phyloP scores from a whole-genome alignment of 129 eudicot genomes.

The Flaveria robusta region DNA sequence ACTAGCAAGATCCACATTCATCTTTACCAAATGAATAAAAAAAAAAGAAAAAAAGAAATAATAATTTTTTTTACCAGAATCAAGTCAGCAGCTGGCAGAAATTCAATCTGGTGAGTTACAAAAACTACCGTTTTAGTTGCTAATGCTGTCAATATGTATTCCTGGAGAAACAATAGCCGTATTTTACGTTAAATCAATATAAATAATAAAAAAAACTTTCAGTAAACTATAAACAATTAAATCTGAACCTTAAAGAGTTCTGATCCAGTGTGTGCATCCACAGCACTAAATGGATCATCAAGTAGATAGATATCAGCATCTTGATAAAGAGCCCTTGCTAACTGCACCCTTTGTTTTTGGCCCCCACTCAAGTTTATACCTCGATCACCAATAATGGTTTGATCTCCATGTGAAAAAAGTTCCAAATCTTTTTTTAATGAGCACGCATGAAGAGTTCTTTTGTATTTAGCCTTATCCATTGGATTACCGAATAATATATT shows the following conservation, averaged over 20 bases:
- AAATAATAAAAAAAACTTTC: background rate
- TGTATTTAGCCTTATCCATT: slow-evolving; percentile 84
- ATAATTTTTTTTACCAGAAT: slow-evolving; percentile 61
- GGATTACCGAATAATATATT: slow-evolving; percentile 89
- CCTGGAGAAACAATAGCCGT: slow-evolving; percentile 47
- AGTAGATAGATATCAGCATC: slow-evolving; percentile 96
- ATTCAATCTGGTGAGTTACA: slow-evolving; percentile 96
- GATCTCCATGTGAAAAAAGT: slow-evolving; percentile 86
- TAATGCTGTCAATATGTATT: slow-evolving; percentile 81
- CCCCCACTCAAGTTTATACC: slow-evolving; percentile 98
- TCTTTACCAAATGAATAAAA: background rate
- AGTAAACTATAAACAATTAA: background rate
- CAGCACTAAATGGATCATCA: slow-evolving; percentile 98
- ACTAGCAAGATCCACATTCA: slow-evolving; percentile 2
- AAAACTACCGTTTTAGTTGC: slow-evolving; percentile 86
- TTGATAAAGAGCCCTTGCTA: slow-evolving; percentile 98
- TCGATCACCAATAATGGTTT: slow-evolving; percentile 90
- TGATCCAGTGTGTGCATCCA: slow-evolving; percentile 94
- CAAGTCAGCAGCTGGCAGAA: slow-evolving; percentile 84
- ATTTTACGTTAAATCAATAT: slow-evolving; percentile 27
- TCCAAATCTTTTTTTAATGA: slow-evolving; percentile 82
- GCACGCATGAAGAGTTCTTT: slow-evolving; percentile 71
- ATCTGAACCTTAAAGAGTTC: slow-evolving; percentile 68
- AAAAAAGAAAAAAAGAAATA: background rate
- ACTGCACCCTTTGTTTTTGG: slow-evolving; percentile 94